A percentile compares a stretch with the other conserved stretches of the same genome.
Evolutionary conservation across 1,284 basidiomycete species (phyloP).

Genomic region (Lentinus polychrous): DNA sequence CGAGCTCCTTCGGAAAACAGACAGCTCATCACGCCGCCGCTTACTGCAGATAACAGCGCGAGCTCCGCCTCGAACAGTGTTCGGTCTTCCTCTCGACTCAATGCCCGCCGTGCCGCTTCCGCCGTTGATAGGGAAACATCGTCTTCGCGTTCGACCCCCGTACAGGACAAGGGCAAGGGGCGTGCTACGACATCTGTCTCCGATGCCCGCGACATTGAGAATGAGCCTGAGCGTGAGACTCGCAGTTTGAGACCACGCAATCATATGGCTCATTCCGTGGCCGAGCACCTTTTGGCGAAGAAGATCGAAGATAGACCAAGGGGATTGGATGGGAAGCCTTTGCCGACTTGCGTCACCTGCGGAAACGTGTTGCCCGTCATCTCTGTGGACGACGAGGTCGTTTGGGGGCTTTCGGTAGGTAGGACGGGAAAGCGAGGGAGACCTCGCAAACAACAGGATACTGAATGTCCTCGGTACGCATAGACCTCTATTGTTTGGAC

Average conservation of each 20-base stretch:
- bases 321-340: constrained; percentile 24
- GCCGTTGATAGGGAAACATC: constrained; percentile 11
- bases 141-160: constrained; percentile 19
- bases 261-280: constrained; percentile 10
- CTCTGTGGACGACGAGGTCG: constrained; percentile 60
- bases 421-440: constrained; percentile 30
- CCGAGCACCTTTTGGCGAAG: constrained; percentile 22
- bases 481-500: constrained; percentile 5
- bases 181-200: constrained; percentile 19
- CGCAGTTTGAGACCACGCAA: constrained; percentile 21
- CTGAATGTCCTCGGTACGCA: constrained; percentile 64
- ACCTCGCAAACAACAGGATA: constrained; percentile 48
- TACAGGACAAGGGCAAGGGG: constrained; percentile 22
- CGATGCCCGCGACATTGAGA: constrained; percentile 16
- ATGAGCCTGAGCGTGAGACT: constrained; percentile 21
- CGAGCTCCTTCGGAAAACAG: constrained; percentile 20
- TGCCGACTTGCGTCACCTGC: constrained; percentile 64
- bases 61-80: constrained; percentile 17
- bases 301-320: constrained; percentile 24
- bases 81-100: constrained; percentile 22
- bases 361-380: constrained; percentile 63
- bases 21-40: constrained; percentile 28
- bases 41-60: constrained; percentile 25
- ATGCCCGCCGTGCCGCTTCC: constrained; percentile 15
- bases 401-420: constrained; percentile 59